phyloP scores from a whole-genome alignment of 1,139 yeast genomes.

The Saccharomyces pastorianus region DNA sequence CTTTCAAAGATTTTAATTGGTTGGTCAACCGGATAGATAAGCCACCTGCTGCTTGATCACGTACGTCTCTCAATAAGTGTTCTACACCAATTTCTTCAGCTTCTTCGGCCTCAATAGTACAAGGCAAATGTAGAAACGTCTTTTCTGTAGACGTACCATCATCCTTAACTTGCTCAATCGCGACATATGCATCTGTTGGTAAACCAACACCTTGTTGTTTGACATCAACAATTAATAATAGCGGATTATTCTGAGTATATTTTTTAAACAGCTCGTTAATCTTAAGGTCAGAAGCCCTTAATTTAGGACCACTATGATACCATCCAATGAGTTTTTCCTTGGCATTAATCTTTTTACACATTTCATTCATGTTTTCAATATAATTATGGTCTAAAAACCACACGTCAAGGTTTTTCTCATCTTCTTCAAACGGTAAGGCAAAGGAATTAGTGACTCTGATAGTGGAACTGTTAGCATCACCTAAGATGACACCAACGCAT shows the following conservation, averaged over 20 bases:
- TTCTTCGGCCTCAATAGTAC: constrained; percentile 92
- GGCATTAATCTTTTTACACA: constrained; percentile 96
- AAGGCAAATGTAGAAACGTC: constrained; percentile 89
- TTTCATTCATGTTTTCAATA: constrained; percentile 93
- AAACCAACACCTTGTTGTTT: constrained; percentile 75
- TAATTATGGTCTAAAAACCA: constrained; percentile 97
- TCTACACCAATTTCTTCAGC: constrained; percentile 99
- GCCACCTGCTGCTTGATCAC: constrained; percentile 95
- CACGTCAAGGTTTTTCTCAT: constrained; percentile 82
- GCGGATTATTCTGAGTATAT: constrained; percentile 59
- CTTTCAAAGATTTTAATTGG: constrained; percentile 81
- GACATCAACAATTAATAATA: constrained; percentile 85
- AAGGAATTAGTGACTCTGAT: constrained; percentile 68
- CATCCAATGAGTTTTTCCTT: constrained; percentile 94
- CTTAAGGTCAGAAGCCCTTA: constrained; percentile 78
- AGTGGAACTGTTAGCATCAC: constrained; percentile 56
- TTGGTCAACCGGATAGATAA: constrained; percentile 79
- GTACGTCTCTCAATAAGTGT: constrained; percentile 83
- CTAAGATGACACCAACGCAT: constrained; percentile 89
- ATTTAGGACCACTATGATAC: constrained; percentile 97
- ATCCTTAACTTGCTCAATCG: constrained; percentile 90
- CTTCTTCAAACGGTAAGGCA: constrained; percentile 95
- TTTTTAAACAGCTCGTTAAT: constrained; percentile 85
- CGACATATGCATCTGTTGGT: constrained; percentile 92
- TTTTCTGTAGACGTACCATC: constrained; percentile 93